Base-by-base conservation (phyloP, 352 stramenopile species). In the Phytophthora cryptogea region DNA sequence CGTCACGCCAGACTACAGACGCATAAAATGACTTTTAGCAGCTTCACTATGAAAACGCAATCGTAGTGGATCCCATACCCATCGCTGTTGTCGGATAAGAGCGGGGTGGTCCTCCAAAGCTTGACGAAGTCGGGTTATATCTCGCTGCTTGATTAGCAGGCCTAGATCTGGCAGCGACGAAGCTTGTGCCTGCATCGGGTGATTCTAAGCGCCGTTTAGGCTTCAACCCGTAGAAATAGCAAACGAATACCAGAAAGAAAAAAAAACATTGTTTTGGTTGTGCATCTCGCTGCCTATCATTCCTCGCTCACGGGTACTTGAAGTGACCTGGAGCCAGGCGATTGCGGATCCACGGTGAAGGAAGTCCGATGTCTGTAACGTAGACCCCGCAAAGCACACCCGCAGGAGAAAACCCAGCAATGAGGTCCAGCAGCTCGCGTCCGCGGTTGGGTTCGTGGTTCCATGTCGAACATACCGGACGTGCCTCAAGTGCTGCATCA, bases 1-100 rank as follows among this genome's bases (percentile, higher is more conserved):
- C 6, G 78, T 80, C 0, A 83, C 72, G 0, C 84, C 84, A 1
- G 82, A 93, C 84, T 93, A 45, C 9, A 33, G 4, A 14, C 28
- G 10, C 16, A 48, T n/a, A 45, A 50, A 8, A 8, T 7, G 41
- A 44, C 4, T n/a, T 8, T 56, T 16, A 67, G 31, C 37, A 8
- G 17, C 39, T 46, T 30, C 45, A 8, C 30, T 6, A 20, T 35
- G 31, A 8, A 6, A 28, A 41, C 17, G n/a, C 8, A 49, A 37
- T 44, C 8, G 37, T 44, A 37, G 4, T 8, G 44, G 23, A 55
- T 31, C 20, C 9, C 16, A 33, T 64, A 90, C 83, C 83, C 83
- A 92, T 68, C 83, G 77, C n/a, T 74, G 59, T 20, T 78, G 76
- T 16, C 57, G 52, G 0, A 92, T 41, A 5, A 86, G 55, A 5